These are phyloP conservation scores for Plasmopara muralis DNA, from an alignment of 352 stramenopile species.

Conservation along the genomic window DNA sequence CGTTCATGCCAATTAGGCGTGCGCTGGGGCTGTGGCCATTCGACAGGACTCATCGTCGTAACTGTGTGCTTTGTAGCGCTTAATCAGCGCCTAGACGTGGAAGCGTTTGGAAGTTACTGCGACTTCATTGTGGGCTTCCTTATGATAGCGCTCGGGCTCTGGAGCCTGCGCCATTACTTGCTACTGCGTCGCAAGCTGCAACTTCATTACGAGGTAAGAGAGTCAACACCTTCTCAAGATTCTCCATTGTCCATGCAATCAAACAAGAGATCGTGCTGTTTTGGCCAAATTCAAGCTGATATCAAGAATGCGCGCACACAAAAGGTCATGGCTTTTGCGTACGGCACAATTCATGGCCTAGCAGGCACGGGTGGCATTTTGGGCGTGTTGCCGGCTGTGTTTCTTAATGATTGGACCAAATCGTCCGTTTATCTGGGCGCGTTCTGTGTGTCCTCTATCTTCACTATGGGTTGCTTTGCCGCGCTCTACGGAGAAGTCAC, in stretches of 20 bases:
- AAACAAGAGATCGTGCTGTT: slow-evolving; percentile 32
- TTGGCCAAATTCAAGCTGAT: slow-evolving; percentile 31
- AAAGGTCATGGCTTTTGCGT: slow-evolving; percentile 64
- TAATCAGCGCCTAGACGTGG: slow-evolving; percentile 40
- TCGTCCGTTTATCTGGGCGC: slow-evolving; percentile 72
- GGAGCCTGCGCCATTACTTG: slow-evolving; percentile 48
- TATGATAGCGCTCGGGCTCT: slow-evolving; percentile 59
- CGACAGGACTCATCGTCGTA: slow-evolving; percentile 66
- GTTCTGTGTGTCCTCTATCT: slow-evolving; percentile 81
- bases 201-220: slow-evolving; percentile 11
- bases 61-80: slow-evolving; percentile 52
- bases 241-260: not conserved
- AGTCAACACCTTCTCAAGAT: slow-evolving; percentile 26
- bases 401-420: slow-evolving; percentile 68
- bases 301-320: slow-evolving; percentile 56
- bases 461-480: slow-evolving; percentile 86
- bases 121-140: slow-evolving; percentile 69
- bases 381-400: slow-evolving; percentile 80
- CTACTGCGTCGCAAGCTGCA: slow-evolving; percentile 30
- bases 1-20: slow-evolving; percentile 74
- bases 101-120: slow-evolving; percentile 49
- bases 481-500: slow-evolving; percentile 70
- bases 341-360: slow-evolving; percentile 84
- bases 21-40: slow-evolving; percentile 85
- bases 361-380: slow-evolving; percentile 63